Conservation (phyloP, 805 yeast genomes). For the Pichia thaimueangensis region DNA sequence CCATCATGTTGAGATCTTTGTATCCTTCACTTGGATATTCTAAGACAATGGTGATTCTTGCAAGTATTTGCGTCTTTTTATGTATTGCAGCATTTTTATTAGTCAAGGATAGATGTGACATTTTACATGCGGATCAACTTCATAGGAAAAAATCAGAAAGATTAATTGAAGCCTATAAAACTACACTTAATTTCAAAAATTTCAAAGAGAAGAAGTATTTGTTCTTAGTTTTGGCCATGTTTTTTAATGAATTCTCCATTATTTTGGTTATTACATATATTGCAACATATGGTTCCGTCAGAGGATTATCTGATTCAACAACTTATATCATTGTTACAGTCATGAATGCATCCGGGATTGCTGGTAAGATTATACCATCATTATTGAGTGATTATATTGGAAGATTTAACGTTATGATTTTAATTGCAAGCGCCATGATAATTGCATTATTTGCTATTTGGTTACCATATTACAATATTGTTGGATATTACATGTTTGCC, state of each 20-base stretch:
- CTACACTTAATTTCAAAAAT: slow-evolving; percentile 34
- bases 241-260: slow-evolving; percentile 44
- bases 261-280: slow-evolving; percentile 31
- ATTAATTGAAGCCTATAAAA: slow-evolving; percentile 14
- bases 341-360: slow-evolving; percentile 40
- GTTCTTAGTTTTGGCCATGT: slow-evolving; percentile 35
- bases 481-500: slow-evolving; percentile 45
- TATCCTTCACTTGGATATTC: slow-evolving; percentile 45
- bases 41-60: slow-evolving; percentile 49
- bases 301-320: slow-evolving; percentile 37
- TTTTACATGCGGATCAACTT: slow-evolving; percentile 18
- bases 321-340: slow-evolving; percentile 45
- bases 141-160: slow-evolving; percentile 15
- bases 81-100: slow-evolving; percentile 31
- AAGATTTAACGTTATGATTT: slow-evolving; percentile 45
- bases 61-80: slow-evolving; percentile 40
- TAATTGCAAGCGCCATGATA: slow-evolving; percentile 39
- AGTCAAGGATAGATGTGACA: slow-evolving; percentile 37
- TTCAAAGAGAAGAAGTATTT: slow-evolving; percentile 34
- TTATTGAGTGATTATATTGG: slow-evolving; percentile 36
- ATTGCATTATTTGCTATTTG: slow-evolving; percentile 48
- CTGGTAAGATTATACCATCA: slow-evolving; percentile 29
- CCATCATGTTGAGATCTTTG: slow-evolving; percentile 44
- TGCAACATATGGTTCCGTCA: slow-evolving; percentile 46
- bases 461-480: slow-evolving; percentile 46